Conservation (phyloP, 2,329 filamentous ascomycete genomes). For the Fusarium buxicola region DNA sequence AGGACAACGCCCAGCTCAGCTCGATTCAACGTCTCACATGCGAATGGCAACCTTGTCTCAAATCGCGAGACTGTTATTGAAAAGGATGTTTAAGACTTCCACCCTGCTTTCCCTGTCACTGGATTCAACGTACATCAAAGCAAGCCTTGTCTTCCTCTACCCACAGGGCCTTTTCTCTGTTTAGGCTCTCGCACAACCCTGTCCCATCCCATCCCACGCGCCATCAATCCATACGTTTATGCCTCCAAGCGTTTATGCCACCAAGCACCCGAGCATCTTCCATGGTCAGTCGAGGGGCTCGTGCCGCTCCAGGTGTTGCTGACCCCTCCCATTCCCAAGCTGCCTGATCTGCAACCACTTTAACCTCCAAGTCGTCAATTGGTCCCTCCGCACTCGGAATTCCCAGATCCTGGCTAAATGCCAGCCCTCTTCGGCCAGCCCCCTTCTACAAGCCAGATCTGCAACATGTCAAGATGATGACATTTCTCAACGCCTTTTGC, state of each 20-base stretch:
- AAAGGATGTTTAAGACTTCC: conserved; percentile 1
- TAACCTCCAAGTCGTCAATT: conserved; percentile 6
- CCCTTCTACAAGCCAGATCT: conserved; percentile 10
- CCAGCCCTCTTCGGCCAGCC: not conserved
- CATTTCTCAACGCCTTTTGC: not conserved
- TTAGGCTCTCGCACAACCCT: not conserved
- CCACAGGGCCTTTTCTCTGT: not conserved
- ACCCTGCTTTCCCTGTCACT: not conserved
- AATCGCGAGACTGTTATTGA: not conserved
- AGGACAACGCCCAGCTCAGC: conserved; percentile 8
- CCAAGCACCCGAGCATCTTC: conserved; percentile 9
- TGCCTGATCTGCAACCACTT: conserved; percentile 31
- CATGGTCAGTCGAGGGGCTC: not conserved
- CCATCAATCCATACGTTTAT: not conserved
- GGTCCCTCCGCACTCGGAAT: conserved; percentile 8
- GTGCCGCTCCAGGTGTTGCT: conserved; percentile 5
- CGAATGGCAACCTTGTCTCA: not conserved
- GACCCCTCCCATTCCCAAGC: conserved; percentile 6
- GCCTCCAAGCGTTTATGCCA: not conserved
- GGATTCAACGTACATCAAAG: not conserved
- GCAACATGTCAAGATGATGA: conserved; percentile 3
- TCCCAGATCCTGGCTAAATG: conserved; percentile 12
- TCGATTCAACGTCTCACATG: conserved; percentile 8
- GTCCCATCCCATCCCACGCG: conserved; percentile 3
- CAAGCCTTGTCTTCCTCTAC: not conserved